A percentile compares a stretch with the other conserved stretches of the same genome.
Evolutionary conservation across 768 basidiomycete species (phyloP).

Genomic region (Leccinum obscurum): DNA sequence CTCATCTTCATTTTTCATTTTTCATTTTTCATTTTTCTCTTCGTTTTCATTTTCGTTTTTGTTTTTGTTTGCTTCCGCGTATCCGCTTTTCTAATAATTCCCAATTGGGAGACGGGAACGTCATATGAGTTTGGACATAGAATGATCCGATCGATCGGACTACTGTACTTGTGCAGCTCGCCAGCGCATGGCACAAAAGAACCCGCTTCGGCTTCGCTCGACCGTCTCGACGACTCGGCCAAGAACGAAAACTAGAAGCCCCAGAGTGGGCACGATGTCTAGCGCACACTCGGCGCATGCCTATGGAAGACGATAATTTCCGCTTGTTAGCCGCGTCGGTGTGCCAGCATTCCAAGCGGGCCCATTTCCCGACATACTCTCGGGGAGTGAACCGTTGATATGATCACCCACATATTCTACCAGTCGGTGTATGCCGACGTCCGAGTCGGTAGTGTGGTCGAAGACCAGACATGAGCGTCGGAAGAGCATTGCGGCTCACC

Average conservation of each 20-base stretch:
- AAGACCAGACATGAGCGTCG: not conserved
- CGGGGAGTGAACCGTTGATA: not conserved
- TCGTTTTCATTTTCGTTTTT: not conserved
- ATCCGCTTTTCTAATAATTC: not conserved
- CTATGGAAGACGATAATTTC: conserved; percentile 9
- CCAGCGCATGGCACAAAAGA: not conserved
- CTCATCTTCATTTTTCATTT: not conserved
- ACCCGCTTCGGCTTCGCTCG: conserved; percentile 4
- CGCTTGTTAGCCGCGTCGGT: not conserved
- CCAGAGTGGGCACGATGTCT: not conserved
- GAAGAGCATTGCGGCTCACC: not conserved
- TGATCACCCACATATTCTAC: conserved; percentile 1
- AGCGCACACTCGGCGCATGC: not conserved
- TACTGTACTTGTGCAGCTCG: not conserved
- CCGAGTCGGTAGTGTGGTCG: conserved; percentile 1
- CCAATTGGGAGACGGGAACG: conserved; percentile 1
- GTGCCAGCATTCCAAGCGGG: conserved; percentile 1
- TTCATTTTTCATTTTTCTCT: not conserved
- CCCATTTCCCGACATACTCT: not conserved
- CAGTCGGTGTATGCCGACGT: not conserved
- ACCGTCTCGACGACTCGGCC: not conserved
- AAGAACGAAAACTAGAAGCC: not conserved
- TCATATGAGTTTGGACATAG: not conserved
- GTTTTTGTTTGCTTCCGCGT: not conserved
- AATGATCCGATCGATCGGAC: conserved; percentile 9